These are phyloP conservation scores for Cladosporium cucumerinum DNA, from an alignment of 2,329 filamentous ascomycete genomes.

Conservation along the genomic window DNA sequence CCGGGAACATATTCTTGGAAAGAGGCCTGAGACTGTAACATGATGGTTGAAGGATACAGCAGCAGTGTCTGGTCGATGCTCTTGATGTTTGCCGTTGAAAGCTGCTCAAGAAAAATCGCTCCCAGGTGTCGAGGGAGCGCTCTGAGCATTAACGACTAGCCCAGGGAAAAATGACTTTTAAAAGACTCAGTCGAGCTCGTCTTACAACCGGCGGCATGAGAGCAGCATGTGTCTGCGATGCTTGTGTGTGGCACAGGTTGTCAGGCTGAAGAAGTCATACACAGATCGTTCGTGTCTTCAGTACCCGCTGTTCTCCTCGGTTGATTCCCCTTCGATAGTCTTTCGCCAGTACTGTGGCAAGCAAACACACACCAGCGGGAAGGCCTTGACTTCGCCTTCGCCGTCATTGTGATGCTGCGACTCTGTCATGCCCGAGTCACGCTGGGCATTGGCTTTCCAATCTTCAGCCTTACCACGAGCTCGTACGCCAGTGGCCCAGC, in stretches of 20 bases:
- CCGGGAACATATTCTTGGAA: background rate
- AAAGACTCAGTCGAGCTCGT: background rate
- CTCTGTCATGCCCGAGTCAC: slow-evolving; percentile 91
- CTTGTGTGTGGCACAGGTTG: background rate
- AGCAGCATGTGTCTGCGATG: background rate
- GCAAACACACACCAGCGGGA: slow-evolving; percentile 94
- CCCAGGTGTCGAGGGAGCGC: background rate
- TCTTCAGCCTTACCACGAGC: slow-evolving; percentile 81
- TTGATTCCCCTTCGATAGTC: slow-evolving; percentile 81
- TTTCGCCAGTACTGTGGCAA: slow-evolving; percentile 94
- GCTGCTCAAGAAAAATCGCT: background rate
- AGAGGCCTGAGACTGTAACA: background rate
- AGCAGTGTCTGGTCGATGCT: background rate
- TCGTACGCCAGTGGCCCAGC: slow-evolving; percentile 92
- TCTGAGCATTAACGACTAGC: background rate
- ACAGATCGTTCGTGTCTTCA: background rate
- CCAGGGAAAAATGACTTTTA: background rate
- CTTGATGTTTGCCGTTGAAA: background rate
- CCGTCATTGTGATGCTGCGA: slow-evolving; percentile 22
- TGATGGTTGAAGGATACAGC: background rate
- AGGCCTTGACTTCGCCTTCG: slow-evolving; percentile 87
- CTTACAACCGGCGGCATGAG: background rate
- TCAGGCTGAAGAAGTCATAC: background rate
- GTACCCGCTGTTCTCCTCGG: slow-evolving; percentile 25
- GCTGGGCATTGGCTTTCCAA: slow-evolving; percentile 71